These are phyloP conservation scores for Claviceps citrina DNA, from an alignment of 2,329 filamentous ascomycete genomes.

Conservation along the genomic window DNA sequence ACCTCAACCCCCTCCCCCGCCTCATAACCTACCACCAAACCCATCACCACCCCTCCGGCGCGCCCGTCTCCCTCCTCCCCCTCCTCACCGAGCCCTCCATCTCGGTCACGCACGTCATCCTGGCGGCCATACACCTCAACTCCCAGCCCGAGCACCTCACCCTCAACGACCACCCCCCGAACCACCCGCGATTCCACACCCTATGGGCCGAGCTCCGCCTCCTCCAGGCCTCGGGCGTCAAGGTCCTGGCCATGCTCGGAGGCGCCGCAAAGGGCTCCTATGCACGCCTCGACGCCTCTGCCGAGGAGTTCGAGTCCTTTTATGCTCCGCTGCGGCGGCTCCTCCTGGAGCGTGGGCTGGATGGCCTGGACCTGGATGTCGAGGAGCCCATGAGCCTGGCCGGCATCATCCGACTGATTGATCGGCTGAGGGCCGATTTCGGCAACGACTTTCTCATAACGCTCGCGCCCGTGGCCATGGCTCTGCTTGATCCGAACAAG, in stretches of 20 bases:
- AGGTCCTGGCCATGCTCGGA: conserved; percentile 74
- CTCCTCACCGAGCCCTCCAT: conserved; percentile 33
- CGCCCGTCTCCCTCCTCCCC: conserved; percentile 37
- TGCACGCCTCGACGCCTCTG: conserved; percentile 36
- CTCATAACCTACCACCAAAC: conserved; percentile 41
- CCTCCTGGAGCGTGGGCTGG: conserved; percentile 43
- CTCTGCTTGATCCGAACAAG: conserved; percentile 35
- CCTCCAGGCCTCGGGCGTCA: conserved; percentile 59
- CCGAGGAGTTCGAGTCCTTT: conserved; percentile 53
- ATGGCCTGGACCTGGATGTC: conserved; percentile 65
- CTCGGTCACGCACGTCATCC: conserved; percentile 60
- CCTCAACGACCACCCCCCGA: conserved; percentile 64
- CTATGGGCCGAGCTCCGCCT: conserved; percentile 66
- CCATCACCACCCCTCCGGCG: conserved; percentile 29
- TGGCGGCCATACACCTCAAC: conserved; percentile 78
- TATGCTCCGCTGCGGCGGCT: conserved; percentile 54
- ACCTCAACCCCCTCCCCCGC: conserved; percentile 23
- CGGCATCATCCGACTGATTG: conserved; percentile 51
- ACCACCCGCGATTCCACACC: conserved; percentile 49
- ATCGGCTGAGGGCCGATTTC: conserved; percentile 53
- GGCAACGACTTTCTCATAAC: conserved; percentile 59
- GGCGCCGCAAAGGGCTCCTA: conserved; percentile 69
- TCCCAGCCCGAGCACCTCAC: conserved; percentile 48
- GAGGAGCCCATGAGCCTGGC: conserved; percentile 59
- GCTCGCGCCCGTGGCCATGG: conserved; percentile 66